phyloP scores from a whole-genome alignment of 352 stramenopile genomes.

The Pythium insidiosum region DNA sequence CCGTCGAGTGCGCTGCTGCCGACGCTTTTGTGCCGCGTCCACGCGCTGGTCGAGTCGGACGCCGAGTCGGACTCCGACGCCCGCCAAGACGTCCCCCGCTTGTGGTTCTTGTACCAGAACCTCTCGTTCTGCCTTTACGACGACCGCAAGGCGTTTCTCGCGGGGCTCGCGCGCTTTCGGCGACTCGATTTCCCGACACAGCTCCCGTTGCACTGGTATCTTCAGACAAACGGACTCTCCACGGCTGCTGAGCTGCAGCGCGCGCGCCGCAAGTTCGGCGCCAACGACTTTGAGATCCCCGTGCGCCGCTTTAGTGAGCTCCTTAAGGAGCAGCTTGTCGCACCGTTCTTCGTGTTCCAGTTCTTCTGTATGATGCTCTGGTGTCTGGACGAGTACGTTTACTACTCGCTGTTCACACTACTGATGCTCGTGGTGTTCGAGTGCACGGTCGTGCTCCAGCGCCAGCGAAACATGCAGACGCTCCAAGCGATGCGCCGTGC shows the following conservation, averaged over 20 bases:
- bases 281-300: conserved; percentile 86
- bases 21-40: conserved; percentile 38
- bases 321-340: conserved; percentile 90
- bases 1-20: conserved; percentile 39
- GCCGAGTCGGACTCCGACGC: conserved; percentile 3
- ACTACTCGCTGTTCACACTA: conserved; percentile 95
- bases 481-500: conserved; percentile 79
- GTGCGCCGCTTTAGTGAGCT: conserved; percentile 79
- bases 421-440: conserved; percentile 94
- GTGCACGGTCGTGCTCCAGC: conserved; percentile 87
- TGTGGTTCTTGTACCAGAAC: conserved; percentile 79
- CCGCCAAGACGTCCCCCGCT: conserved; percentile 21
- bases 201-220: conserved; percentile 17
- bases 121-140: conserved; percentile 63
- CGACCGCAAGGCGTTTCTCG: conserved; percentile 21
- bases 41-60: background rate
- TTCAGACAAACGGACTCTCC: conserved; percentile 11
- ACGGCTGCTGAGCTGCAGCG: conserved; percentile 7
- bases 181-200: conserved; percentile 39
- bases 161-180: conserved; percentile 19
- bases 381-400: conserved; percentile 97
- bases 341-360: conserved; percentile 98
- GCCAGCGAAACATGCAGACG: conserved; percentile 82
- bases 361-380: conserved; percentile 94
- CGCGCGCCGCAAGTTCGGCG: conserved; percentile 27